These are phyloP conservation scores for Pseudoneurospora amorphoporcata DNA, from an alignment of 495 filamentous ascomycete species.

Conservation along the genomic window DNA sequence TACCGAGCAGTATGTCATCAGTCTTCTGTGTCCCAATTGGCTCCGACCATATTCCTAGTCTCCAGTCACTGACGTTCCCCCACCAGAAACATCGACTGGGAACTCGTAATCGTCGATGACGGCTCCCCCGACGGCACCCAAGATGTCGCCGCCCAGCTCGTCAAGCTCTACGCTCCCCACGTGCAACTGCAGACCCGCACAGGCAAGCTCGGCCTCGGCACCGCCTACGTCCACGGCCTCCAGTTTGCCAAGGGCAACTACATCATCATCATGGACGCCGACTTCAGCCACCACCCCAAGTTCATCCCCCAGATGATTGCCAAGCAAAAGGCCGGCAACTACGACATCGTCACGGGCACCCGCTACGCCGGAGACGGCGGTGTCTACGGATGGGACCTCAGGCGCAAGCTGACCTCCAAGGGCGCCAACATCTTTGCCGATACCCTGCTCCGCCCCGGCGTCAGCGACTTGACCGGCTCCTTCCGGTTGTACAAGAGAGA, in stretches of 20 bases:
- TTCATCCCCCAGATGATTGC: conserved; percentile 85
- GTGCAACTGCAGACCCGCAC: conserved; percentile 77
- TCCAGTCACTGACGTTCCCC: background rate
- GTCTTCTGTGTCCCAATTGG: background rate
- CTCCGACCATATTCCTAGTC: background rate
- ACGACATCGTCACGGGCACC: conserved; percentile 95
- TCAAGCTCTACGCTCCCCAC: conserved; percentile 66
- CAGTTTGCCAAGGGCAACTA: conserved; percentile 81
- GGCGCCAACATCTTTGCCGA: conserved; percentile 95
- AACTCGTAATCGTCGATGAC: conserved; percentile 95
- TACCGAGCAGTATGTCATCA: conserved; percentile 56
- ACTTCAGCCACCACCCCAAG: conserved; percentile 97
- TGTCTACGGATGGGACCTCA: conserved; percentile 95
- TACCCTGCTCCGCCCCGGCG: conserved; percentile 87
- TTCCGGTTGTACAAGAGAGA: conserved; percentile 89
- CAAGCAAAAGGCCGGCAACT: conserved; percentile 57
- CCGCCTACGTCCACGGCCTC: conserved; percentile 92
- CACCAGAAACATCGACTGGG: conserved; percentile 83
- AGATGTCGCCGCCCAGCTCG: conserved; percentile 77
- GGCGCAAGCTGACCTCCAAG: conserved; percentile 83
- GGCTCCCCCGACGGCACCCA: conserved; percentile 94
- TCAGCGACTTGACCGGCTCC: conserved; percentile 89
- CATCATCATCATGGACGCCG: conserved; percentile 99
- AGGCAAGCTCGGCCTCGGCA: conserved; percentile 93
- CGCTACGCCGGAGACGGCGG: conserved; percentile 84